phyloP scores from a whole-genome alignment of 2,329 filamentous ascomycete genomes.

The Aureobasidium sp. region DNA sequence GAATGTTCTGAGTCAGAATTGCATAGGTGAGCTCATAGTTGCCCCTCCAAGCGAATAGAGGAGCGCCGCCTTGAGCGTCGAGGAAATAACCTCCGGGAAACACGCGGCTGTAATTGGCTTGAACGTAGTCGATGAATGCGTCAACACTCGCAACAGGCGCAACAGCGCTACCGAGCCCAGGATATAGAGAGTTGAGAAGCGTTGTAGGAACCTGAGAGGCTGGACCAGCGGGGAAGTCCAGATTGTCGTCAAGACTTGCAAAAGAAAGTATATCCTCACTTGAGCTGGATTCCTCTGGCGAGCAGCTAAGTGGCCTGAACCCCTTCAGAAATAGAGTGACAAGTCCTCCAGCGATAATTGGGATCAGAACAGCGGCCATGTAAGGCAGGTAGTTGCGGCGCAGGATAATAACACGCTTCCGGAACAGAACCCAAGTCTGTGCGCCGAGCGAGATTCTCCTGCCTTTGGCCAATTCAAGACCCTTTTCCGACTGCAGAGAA shows the following conservation, averaged over 20 bases:
- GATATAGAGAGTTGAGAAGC: slow-evolving; percentile 24
- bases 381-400: slow-evolving; percentile 73
- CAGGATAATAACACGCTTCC: slow-evolving; percentile 69
- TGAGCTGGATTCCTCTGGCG: slow-evolving; percentile 24
- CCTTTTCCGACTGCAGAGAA: slow-evolving; percentile 20
- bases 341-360: slow-evolving; percentile 69
- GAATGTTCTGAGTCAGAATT: slow-evolving; percentile 80
- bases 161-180: slow-evolving; percentile 26
- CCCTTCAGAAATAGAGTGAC: slow-evolving; percentile 66
- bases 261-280: slow-evolving; percentile 17
- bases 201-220: slow-evolving; percentile 24
- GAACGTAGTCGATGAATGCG: slow-evolving; percentile 61
- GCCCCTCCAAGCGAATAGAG: slow-evolving; percentile 64
- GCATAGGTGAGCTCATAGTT: slow-evolving; percentile 54
- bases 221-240: slow-evolving; percentile 36
- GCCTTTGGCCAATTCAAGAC: slow-evolving; percentile 54
- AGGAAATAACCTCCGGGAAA: slow-evolving; percentile 76
- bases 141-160: slow-evolving; percentile 54
- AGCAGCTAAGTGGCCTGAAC: slow-evolving; percentile 44
- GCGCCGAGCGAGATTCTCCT: slow-evolving; percentile 58
- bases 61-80: slow-evolving; percentile 43
- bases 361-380: slow-evolving; percentile 64
- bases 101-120: slow-evolving; percentile 55
- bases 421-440: slow-evolving; percentile 67
- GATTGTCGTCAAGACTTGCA: slow-evolving; percentile 17